Evolutionary conservation across 306 rosid genomes (phyloP).

Genomic region (Sicyos baderoa): DNA sequence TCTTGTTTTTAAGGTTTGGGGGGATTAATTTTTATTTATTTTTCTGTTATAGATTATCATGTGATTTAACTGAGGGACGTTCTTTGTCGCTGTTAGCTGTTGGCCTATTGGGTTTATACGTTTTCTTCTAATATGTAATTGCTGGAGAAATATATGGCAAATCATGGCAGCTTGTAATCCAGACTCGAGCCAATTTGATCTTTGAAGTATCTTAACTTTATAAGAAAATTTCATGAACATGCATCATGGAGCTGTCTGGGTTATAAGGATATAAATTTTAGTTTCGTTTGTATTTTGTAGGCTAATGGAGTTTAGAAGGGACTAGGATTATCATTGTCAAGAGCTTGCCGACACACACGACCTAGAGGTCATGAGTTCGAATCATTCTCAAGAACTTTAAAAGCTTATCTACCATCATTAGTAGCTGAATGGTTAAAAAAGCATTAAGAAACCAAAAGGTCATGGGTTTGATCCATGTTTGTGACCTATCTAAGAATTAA

Average conservation of each 20-base stretch:
- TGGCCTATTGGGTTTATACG: neutral
- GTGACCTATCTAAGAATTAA: too few species aligned
- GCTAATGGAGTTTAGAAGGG: neutral
- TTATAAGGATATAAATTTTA: neutral
- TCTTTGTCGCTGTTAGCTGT: neutral
- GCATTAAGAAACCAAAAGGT: too few species aligned
- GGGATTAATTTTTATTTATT: neutral
- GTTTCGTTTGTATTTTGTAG: neutral
- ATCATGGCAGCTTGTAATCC: constrained; percentile 4
- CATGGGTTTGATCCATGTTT: too few species aligned
- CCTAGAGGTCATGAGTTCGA: too few species aligned
- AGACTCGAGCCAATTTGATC: neutral
- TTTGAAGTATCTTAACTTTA: neutral
- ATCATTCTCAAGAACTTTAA: neutral
- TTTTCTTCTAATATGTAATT: neutral
- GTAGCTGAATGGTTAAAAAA: too few species aligned
- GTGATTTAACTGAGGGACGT: neutral
- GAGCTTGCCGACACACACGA: too few species aligned
- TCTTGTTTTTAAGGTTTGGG: neutral
- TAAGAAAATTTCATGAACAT: neutral
- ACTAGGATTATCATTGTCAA: neutral
- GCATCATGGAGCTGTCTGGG: constrained; percentile 5
- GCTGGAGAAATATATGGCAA: neutral
- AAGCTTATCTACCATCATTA: neutral
- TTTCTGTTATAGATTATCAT: neutral